These are phyloP conservation scores for Chaetomiaceae sp. DNA, from an alignment of 2,329 filamentous ascomycete species.

Conservation along the genomic window DNA sequence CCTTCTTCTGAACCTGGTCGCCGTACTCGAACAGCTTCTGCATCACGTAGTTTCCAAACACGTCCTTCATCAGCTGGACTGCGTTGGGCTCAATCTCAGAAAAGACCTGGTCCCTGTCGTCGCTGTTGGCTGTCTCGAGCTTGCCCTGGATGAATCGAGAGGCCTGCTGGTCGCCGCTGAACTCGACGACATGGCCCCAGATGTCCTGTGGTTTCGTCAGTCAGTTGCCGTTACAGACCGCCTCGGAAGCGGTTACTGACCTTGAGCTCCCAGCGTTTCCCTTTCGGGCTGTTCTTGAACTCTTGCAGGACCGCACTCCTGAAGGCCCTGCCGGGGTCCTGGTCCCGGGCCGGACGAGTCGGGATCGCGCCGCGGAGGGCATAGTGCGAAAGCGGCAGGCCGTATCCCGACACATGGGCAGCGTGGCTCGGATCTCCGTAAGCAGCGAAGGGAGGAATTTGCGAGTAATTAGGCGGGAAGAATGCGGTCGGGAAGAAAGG, in stretches of 20 bases:
- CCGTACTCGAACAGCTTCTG: conserved; percentile 98
- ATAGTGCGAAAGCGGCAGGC: conserved; percentile 28
- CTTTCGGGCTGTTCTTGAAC: conserved; percentile 70
- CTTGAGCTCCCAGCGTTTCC: conserved; percentile 75
- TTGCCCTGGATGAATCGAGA: conserved; percentile 95
- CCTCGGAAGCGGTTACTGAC: conserved; percentile 33
- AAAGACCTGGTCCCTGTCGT: conserved; percentile 91
- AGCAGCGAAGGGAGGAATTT: conserved; percentile 38
- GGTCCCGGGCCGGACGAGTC: conserved; percentile 44
- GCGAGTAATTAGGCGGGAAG: conserved; percentile 35
- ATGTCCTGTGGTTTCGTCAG: conserved; percentile 57
- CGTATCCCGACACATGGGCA: conserved; percentile 34
- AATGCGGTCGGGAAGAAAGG: conserved; percentile 33
- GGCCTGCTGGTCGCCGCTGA: conserved; percentile 91
- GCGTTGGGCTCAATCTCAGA: conserved; percentile 79
- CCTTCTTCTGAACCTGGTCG: conserved; percentile 86
- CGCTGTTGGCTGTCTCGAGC: conserved; percentile 86
- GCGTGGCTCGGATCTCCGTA: conserved; percentile 34
- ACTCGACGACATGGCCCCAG: conserved; percentile 82
- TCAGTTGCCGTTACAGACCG: neutral
- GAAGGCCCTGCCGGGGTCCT: conserved; percentile 38
- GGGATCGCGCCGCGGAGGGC: conserved; percentile 13
- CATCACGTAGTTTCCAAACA: conserved; percentile 97
- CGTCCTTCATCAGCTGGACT: conserved; percentile 86
- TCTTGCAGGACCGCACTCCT: conserved; percentile 60